Base-by-base conservation (phyloP, 129 eudicot genomes). In the Escallonia rubra region DNA sequence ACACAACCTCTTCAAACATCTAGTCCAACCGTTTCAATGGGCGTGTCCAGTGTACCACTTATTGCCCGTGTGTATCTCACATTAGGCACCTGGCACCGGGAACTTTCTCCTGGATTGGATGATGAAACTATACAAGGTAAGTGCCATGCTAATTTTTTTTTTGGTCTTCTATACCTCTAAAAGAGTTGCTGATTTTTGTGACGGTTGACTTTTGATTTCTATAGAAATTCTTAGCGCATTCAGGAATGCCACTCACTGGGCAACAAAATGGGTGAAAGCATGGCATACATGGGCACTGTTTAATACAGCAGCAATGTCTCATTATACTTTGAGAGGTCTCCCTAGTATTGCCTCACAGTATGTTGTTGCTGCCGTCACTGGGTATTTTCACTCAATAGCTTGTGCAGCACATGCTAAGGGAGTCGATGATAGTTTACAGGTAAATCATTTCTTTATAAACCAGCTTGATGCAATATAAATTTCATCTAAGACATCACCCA, bases 241-340 rank as follows among this genome's bases (percentile, higher is more conserved):
- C 66, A 74, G 85, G 55, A 85, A 85, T 73, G 99, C 96, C 10
- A 89, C 99, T 66, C 88, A 81, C 57, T 85, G 79, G 68, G 96
- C 95, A 68, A 66, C 92, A 46, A 86, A 89, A 71, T 87, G 93
- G 97, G 96, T 80, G 46, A 94, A 84, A 82, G 97, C 97, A 50
- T 94, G 99, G 99, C 99, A 94, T 76, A 80, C 84, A 4, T 94
- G 99, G 97, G 99, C 99, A 41, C 96, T 94, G 16, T 94, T 94
- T 71, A 94, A 94, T 71, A 94, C 99, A 49, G 95, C 96, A 59
- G 99, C 89, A 67, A 94, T 94, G 99, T 94, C 99, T 48, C 95
- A 94, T 73, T 89, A 94, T 78, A 87, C 93, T 63, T 43, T 75
- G 52, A 94, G 90, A 86, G 87, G 99, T 54, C 80, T 78, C 68